Evolutionary conservation across 1,284 basidiomycete species (phyloP).

Genomic region (Trametes pubescens): DNA sequence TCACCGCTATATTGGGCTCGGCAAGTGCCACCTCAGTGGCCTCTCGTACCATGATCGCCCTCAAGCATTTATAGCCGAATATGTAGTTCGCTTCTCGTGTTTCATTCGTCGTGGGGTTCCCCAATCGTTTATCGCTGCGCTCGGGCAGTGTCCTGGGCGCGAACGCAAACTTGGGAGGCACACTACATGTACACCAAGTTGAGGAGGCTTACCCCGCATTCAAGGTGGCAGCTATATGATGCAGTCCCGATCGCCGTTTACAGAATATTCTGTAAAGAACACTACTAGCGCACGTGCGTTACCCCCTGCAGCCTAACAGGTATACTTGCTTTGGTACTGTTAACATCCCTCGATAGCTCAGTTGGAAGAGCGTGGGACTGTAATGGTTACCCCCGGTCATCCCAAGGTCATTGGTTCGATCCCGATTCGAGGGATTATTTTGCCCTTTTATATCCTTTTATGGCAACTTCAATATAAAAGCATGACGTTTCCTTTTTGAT

Average conservation of each 20-base stretch:
- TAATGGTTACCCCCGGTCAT: conserved; percentile 24
- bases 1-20: conserved; percentile 28
- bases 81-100: conserved; percentile 9
- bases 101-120: conserved; percentile 20
- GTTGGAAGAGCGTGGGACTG: conserved; percentile 35
- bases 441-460: not conserved
- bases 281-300: not conserved
- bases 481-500: no score
- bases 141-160: not conserved
- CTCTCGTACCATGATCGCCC: conserved; percentile 29
- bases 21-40: conserved; percentile 18
- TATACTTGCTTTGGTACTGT: no score
- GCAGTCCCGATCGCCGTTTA: conserved; percentile 8
- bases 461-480: no score
- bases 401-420: conserved; percentile 29
- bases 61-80: conserved; percentile 2
- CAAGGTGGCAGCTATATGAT: conserved; percentile 4
- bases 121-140: conserved; percentile 11
- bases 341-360: conserved; percentile 32
- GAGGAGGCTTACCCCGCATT: conserved; percentile 14
- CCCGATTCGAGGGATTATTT: conserved; percentile 27
- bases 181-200: no score
- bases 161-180: not conserved
- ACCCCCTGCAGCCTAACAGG: not conserved
- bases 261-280: conserved; percentile 9